Base-by-base conservation (phyloP, 139 green algal genomes). In the Asterochloris sp. region DNA sequence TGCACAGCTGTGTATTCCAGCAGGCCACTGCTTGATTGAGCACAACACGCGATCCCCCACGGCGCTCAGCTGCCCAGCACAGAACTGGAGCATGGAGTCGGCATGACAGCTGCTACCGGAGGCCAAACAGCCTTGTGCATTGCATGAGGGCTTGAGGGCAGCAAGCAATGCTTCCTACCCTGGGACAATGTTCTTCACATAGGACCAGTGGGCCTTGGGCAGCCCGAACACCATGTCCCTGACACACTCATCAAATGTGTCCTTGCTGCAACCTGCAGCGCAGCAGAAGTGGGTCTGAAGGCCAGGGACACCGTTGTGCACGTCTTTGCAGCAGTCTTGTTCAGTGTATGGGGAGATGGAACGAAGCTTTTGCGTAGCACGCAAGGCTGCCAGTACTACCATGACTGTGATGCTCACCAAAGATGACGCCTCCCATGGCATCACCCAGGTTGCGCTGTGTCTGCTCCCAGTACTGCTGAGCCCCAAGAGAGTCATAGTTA, bases 181-280 rank as follows among this genome's bases (percentile, higher is more conserved):
- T 0, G 68, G 63, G 0, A 60, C 60, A 2, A 93, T 88, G 80
- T 90, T 76, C 64, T 91, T 83, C 47, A 93, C 90, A 80, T 93
- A 93, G 76, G 71, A 83, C 64, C 85, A 88, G 80, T 93, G 90
- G 17, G 82, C 73, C 10, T 78, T 27, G 11, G 90, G 90, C 76
- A 93, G 76, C 0, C 90, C 88, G 67, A 91, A 91, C 14, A 91
- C 79, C 23, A 83, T 76, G 15, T 63, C 54, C 17, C 77, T 71
- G 47, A 89, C 81, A 69, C 88, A 91, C 62, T 86, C 79, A 27
- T 87, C 74, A 28, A 82, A 85, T 8, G 88, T 91, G 13, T 87
- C 66, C 28, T 84, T 81, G n/a, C 80, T 89, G 86, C 88, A 91
- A 23, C 84, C 87, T 90, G 83, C 60, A 79, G 23, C 26, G 1